A percentile compares a stretch with the other conserved stretches of the same genome.
These are phyloP conservation scores for Bipolaris zeicola DNA, from an alignment of 2,329 filamentous ascomycete genomes.

Conservation along the genomic window DNA sequence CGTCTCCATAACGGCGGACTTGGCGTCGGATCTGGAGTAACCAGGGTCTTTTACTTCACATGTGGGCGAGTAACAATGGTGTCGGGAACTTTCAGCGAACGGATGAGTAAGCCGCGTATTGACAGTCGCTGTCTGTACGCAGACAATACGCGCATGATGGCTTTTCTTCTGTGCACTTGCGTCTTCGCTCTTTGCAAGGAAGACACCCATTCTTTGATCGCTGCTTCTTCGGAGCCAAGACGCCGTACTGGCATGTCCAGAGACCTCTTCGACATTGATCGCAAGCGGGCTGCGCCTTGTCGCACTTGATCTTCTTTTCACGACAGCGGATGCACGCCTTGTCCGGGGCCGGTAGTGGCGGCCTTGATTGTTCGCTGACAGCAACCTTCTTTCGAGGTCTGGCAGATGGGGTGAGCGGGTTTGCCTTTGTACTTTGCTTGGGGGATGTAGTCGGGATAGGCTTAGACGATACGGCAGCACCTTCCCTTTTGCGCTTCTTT, in stretches of 20 bases:
- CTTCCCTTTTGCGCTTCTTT: constrained; percentile 30
- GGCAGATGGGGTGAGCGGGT: constrained; percentile 22
- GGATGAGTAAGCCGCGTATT: constrained; percentile 32
- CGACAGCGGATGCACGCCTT: constrained; percentile 29
- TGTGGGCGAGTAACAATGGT: background rate
- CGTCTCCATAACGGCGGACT: background rate
- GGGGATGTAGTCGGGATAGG: constrained; percentile 5
- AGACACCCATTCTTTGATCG: constrained; percentile 40
- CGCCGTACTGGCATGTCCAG: constrained; percentile 39
- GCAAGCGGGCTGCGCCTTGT: constrained; percentile 37
- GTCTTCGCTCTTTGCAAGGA: constrained; percentile 36
- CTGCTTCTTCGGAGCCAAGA: constrained; percentile 25
- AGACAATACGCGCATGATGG: constrained; percentile 39
- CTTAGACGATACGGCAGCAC: constrained; percentile 9
- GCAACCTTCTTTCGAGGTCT: constrained; percentile 20
- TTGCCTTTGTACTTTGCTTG: constrained; percentile 28
- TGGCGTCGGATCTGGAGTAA: background rate
- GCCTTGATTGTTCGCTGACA: constrained; percentile 5
- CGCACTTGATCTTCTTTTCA: constrained; percentile 42
- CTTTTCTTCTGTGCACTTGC: constrained; percentile 41
- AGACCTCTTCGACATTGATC: constrained; percentile 38
- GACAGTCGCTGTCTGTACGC: constrained; percentile 36
- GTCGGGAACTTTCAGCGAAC: background rate
- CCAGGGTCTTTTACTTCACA: background rate
- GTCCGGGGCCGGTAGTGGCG: constrained; percentile 19